Conservation (phyloP, 2,329 filamentous ascomycete genomes). For the Pseudogymnoascus sp. region DNA sequence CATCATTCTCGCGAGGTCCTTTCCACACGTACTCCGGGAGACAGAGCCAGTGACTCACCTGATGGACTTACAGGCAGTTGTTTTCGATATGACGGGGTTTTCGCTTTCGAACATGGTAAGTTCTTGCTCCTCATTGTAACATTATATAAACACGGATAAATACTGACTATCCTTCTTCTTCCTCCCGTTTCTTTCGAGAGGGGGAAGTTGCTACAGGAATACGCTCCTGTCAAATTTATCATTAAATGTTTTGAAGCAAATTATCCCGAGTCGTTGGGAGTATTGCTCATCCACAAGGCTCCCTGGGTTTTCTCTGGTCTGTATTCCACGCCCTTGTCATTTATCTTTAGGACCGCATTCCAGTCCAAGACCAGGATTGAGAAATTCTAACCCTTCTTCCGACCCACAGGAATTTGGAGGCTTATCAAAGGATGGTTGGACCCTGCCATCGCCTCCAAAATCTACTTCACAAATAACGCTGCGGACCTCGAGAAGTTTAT, state of each 20-base stretch:
- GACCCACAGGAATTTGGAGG: conserved; percentile 36
- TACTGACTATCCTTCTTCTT: not conserved
- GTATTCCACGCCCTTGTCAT: not conserved
- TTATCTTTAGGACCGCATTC: not conserved
- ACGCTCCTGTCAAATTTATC: conserved; percentile 67
- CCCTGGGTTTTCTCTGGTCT: conserved; percentile 57
- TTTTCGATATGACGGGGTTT: conserved; percentile 68
- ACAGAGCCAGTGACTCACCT: not conserved
- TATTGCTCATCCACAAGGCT: conserved; percentile 64
- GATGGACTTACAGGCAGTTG: conserved; percentile 31
- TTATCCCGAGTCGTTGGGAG: conserved; percentile 64
- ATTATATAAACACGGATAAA: conserved; percentile 15
- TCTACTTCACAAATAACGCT: conserved; percentile 57
- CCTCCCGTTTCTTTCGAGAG: not conserved
- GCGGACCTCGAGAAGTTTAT: conserved; percentile 56
- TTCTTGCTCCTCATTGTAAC: not conserved
- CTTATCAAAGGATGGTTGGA: conserved; percentile 70
- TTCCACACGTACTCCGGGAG: not conserved
- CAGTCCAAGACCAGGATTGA: not conserved
- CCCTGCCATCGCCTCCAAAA: conserved; percentile 63
- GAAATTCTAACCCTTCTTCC: not conserved
- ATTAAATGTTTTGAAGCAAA: conserved; percentile 73
- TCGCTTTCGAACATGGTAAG: conserved; percentile 57
- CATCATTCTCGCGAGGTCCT: not conserved
- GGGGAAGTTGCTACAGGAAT: conserved; percentile 41